These are phyloP conservation scores for Candida broadrunensis DNA, from an alignment of 805 yeast species.

Conservation along the genomic window DNA sequence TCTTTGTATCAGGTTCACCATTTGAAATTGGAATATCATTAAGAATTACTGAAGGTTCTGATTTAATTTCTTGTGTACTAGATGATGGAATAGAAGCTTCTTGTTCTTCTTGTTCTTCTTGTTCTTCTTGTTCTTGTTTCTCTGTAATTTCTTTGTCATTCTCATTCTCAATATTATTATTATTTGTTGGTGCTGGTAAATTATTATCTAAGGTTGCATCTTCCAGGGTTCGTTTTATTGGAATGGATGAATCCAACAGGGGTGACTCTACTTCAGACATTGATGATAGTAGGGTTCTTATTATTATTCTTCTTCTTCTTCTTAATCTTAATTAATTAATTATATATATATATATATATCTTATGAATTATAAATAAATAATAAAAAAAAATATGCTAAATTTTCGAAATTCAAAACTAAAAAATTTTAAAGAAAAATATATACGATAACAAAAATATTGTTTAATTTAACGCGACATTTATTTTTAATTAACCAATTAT, in stretches of 20 bases:
- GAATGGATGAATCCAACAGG: neutral
- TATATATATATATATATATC: too few species aligned
- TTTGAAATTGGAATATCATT: neutral
- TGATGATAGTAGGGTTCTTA: too few species aligned
- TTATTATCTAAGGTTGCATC: neutral
- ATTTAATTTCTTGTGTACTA: neutral
- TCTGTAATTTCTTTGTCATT: neutral
- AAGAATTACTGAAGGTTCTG: neutral
- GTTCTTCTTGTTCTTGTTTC: neutral
- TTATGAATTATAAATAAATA: too few species aligned
- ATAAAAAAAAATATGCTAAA: too few species aligned
- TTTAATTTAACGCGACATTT: too few species aligned
- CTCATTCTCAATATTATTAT: neutral
- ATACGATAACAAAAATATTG: too few species aligned
- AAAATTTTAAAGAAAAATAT: too few species aligned
- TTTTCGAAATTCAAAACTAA: too few species aligned
- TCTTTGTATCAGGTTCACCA: slow-evolving; percentile 6
- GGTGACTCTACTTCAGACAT: slow-evolving; percentile 1
- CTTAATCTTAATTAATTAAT: too few species aligned
- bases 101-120: neutral
- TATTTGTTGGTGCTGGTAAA: neutral
- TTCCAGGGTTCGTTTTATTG: neutral
- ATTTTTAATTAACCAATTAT: too few species aligned
- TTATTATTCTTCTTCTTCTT: too few species aligned
- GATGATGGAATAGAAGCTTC: too few species aligned